Percentiles rank a stretch among this genome's conserved stretches.
Conservation (phyloP, 164 flowering plant genomes). For the Annona squamosa region DNA sequence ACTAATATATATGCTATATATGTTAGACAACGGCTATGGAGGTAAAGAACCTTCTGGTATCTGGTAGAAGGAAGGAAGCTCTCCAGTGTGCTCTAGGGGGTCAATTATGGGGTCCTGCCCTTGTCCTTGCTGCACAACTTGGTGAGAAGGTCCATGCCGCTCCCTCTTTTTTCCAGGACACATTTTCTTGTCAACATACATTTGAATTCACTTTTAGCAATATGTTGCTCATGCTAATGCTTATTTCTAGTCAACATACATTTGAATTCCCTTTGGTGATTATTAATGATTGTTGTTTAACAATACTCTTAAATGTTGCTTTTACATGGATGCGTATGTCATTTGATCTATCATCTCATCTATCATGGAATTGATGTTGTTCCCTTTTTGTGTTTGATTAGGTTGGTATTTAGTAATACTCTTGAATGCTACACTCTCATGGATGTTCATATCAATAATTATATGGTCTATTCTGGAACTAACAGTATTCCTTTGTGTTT, state of each 20-base stretch:
- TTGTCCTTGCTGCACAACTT: conserved; percentile 82
- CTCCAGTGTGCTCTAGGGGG: conserved; percentile 85
- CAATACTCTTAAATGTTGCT: background rate
- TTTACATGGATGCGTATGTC: background rate
- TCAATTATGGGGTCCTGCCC: conserved; percentile 95
- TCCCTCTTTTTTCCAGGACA: background rate
- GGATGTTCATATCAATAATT: no score
- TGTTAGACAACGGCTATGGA: conserved; percentile 79
- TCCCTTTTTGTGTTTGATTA: background rate
- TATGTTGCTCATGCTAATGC: background rate
- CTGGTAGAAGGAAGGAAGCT: conserved; percentile 88
- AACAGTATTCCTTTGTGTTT: background rate
- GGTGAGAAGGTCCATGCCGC: conserved; percentile 65
- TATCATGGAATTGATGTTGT: background rate
- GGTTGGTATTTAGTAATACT: no score
- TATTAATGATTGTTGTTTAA: no score
- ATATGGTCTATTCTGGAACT: background rate
- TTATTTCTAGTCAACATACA: no score
- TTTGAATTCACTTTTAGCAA: background rate
- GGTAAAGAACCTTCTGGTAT: conserved; percentile 86
- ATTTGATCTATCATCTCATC: background rate
- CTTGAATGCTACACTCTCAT: no score
- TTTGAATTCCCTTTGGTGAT: no score
- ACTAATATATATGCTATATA: conserved; percentile 1
- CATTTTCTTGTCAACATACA: background rate